phyloP scores from a whole-genome alignment of 495 filamentous ascomycete genomes.

The Trichoderma virens region DNA sequence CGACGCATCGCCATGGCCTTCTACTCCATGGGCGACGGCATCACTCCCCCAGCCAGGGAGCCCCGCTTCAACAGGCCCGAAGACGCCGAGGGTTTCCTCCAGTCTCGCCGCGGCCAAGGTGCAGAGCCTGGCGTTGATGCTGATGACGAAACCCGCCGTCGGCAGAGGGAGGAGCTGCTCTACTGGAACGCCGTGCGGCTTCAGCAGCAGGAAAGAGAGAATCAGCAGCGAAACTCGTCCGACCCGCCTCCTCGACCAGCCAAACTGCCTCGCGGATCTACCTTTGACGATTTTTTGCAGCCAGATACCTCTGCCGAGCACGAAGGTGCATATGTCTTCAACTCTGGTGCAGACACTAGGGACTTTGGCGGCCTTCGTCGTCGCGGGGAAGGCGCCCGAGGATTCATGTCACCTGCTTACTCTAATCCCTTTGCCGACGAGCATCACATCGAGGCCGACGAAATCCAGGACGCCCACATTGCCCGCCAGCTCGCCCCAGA shows the following conservation, averaged over 20 bases:
- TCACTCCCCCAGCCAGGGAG: conserved; percentile 46
- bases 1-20: conserved; percentile 72
- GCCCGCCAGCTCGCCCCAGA: conserved; percentile 30
- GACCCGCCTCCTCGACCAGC: conserved; percentile 12
- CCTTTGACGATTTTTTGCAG: conserved; percentile 48
- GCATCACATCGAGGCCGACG: conserved; percentile 39
- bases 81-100: conserved; percentile 49
- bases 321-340: conserved; percentile 45
- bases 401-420: conserved; percentile 43
- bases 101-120: conserved; percentile 36
- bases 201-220: conserved; percentile 25
- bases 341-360: conserved; percentile 34
- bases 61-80: conserved; percentile 50
- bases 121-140: conserved; percentile 56
- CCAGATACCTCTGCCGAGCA: conserved; percentile 34
- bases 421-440: conserved; percentile 56
- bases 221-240: conserved; percentile 7
- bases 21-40: conserved; percentile 68
- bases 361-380: conserved; percentile 36
- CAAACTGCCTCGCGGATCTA: conserved; percentile 22
- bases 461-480: conserved; percentile 27
- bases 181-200: conserved; percentile 51
- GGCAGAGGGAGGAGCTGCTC: conserved; percentile 65
- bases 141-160: conserved; percentile 56
- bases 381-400: conserved; percentile 38